These are phyloP conservation scores for Mortierella hygrophila DNA, from an alignment of 192 early-diverging fungal genomes.

Conservation along the genomic window DNA sequence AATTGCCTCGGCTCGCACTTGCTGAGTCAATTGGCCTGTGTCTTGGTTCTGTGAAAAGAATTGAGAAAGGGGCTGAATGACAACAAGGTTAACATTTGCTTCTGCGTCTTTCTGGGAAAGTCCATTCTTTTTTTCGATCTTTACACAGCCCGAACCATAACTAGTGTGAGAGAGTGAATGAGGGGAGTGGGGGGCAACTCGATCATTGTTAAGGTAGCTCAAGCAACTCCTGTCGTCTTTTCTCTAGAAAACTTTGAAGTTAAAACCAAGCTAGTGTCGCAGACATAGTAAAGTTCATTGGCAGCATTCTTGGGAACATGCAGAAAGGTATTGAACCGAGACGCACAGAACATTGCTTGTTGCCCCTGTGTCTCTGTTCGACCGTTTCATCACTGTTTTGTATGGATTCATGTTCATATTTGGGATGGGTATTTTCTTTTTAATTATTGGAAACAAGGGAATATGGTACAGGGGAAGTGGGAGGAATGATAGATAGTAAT, in stretches of 20 bases:
- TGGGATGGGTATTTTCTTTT: not conserved
- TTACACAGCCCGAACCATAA: not conserved
- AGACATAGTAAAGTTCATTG: not conserved
- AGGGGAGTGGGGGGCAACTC: not conserved
- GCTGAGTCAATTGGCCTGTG: not conserved
- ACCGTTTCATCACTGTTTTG: not conserved
- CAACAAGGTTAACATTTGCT: not conserved
- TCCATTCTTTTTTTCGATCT: not conserved
- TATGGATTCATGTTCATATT: not conserved
- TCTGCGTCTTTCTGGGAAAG: not conserved
- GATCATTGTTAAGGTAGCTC: not conserved
- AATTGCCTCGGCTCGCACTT: not conserved
- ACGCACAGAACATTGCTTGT: not conserved
- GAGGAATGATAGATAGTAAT: not conserved
- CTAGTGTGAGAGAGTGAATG: not conserved
- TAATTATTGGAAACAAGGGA: constrained; percentile 1
- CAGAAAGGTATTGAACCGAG: not conserved
- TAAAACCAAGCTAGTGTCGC: not conserved
- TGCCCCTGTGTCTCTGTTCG: not conserved
- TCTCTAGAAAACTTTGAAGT: not conserved
- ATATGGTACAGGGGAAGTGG: not conserved
- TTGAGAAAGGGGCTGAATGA: not conserved
- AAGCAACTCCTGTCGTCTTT: not conserved
- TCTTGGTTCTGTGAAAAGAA: not conserved
- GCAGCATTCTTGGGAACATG: not conserved